Evolutionary conservation across 345 rosid species (phyloP).

Genomic region (Hirschfeldia incana): DNA sequence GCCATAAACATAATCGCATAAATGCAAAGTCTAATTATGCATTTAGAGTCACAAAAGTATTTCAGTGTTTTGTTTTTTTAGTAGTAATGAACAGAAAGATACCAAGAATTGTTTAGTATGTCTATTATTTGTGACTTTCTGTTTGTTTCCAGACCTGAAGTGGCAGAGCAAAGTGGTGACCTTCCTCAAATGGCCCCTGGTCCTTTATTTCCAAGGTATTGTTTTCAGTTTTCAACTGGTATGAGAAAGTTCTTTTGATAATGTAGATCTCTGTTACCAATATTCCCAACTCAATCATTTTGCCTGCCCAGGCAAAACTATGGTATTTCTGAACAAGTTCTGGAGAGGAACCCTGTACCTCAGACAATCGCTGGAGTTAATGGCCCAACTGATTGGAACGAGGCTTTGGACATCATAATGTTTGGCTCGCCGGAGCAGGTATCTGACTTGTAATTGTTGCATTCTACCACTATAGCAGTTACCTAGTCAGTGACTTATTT

Average conservation of each 20-base stretch:
- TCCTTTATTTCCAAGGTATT: constrained; percentile 58
- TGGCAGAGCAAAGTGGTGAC: constrained; percentile 96
- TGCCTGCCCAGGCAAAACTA: constrained; percentile 60
- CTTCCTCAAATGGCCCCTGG: constrained; percentile 63
- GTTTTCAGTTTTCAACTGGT: constrained; percentile 6
- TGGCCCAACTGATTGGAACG: constrained; percentile 93
- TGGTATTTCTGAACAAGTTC: constrained; percentile 57
- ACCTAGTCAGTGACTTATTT: constrained; percentile 5
- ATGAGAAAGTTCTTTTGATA: constrained; percentile 17
- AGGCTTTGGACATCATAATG: constrained; percentile 89
- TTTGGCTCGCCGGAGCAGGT: constrained; percentile 99
- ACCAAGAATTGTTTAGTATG: not conserved
- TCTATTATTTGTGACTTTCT: constrained; percentile 12
- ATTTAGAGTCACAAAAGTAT: constrained; percentile 15
- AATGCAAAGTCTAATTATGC: constrained; percentile 1
- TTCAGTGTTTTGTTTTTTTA: not conserved
- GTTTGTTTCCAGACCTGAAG: constrained; percentile 63
- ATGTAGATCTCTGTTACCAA: constrained; percentile 11
- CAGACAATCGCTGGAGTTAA: constrained; percentile 48
- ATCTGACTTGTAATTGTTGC: constrained; percentile 5
- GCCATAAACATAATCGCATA: constrained; percentile 5
- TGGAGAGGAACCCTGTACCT: constrained; percentile 67
- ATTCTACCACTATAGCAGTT: constrained; percentile 8
- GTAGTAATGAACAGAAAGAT: constrained; percentile 9
- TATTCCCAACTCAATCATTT: constrained; percentile 20